phyloP scores from a whole-genome alignment of 2,329 filamentous ascomycete genomes.

The Thelonectria blattea region DNA sequence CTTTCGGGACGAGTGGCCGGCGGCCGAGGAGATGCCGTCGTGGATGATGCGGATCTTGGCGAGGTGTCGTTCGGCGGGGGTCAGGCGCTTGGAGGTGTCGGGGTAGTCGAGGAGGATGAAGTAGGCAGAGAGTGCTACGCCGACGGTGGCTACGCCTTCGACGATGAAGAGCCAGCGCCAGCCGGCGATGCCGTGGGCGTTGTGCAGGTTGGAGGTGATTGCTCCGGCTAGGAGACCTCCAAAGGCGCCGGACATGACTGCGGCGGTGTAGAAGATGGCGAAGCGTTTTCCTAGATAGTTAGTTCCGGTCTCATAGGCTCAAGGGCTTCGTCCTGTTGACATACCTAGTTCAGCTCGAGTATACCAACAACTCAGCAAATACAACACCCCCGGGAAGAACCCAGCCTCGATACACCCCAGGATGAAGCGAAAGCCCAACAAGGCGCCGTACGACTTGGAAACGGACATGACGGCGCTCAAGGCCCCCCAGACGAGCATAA shows the following conservation, averaged over 20 bases:
- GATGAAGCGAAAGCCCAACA: slow-evolving; percentile 49
- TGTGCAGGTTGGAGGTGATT: slow-evolving; percentile 20
- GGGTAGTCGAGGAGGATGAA: slow-evolving; percentile 26
- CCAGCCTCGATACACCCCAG: slow-evolving; percentile 66
- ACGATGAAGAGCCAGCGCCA: slow-evolving; percentile 27
- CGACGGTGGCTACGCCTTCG: slow-evolving; percentile 19
- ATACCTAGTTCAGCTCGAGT: slow-evolving; percentile 11
- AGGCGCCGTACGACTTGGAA: slow-evolving; percentile 33
- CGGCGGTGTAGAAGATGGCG: slow-evolving; percentile 27
- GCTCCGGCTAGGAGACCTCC: slow-evolving; percentile 27
- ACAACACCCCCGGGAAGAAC: slow-evolving; percentile 63
- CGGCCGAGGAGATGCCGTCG: slow-evolving; percentile 7
- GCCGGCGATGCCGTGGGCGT: slow-evolving; percentile 18
- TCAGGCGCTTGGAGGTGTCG: slow-evolving; percentile 12
- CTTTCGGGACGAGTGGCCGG: not conserved
- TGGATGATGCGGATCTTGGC: slow-evolving; percentile 17
- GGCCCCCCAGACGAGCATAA: slow-evolving; percentile 61
- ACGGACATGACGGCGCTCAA: slow-evolving; percentile 41
- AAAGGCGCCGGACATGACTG: slow-evolving; percentile 20
- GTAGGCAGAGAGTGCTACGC: slow-evolving; percentile 11
- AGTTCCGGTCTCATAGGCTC: slow-evolving; percentile 4
- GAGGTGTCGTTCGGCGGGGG: slow-evolving; percentile 7
- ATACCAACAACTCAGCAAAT: slow-evolving; percentile 74
- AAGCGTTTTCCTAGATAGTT: slow-evolving; percentile 37
- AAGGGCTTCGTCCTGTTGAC: not conserved